phyloP scores from a whole-genome alignment of 306 rosid species.

The Herpetospermum pedunculosum region DNA sequence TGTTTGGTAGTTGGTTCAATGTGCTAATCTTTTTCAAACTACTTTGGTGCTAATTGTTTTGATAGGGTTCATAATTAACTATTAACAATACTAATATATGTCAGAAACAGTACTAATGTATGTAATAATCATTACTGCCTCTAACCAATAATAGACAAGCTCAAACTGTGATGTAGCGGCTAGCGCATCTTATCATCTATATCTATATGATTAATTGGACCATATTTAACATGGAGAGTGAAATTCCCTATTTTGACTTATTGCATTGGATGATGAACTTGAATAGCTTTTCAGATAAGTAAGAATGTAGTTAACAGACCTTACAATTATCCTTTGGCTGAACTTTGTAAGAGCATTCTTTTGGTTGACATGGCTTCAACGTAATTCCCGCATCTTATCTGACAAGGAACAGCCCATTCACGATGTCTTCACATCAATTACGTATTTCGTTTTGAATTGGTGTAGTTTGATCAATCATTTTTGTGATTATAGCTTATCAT shows the following conservation, averaged over 20 bases:
- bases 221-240: neutral
- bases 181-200: neutral
- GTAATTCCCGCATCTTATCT: too few species aligned
- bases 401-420: too few species aligned
- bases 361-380: too few species aligned
- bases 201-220: neutral
- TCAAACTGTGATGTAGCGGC: neutral
- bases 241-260: neutral
- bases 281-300: neutral
- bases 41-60: slow-evolving; percentile 1
- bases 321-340: too few species aligned
- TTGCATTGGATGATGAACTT: neutral
- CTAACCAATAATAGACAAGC: neutral
- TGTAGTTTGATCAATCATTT: too few species aligned
- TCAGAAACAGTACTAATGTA: too few species aligned
- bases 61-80: neutral
- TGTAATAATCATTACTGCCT: neutral
- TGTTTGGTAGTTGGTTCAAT: neutral
- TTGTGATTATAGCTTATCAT: too few species aligned
- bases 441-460: too few species aligned
- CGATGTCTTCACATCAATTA: too few species aligned
- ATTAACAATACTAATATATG: neutral
- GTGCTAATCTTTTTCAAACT: neutral
- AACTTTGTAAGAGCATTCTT: too few species aligned
- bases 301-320: neutral